These are phyloP conservation scores for Pichia inconspicua DNA, from an alignment of 1,139 yeast species.

Conservation along the genomic window DNA sequence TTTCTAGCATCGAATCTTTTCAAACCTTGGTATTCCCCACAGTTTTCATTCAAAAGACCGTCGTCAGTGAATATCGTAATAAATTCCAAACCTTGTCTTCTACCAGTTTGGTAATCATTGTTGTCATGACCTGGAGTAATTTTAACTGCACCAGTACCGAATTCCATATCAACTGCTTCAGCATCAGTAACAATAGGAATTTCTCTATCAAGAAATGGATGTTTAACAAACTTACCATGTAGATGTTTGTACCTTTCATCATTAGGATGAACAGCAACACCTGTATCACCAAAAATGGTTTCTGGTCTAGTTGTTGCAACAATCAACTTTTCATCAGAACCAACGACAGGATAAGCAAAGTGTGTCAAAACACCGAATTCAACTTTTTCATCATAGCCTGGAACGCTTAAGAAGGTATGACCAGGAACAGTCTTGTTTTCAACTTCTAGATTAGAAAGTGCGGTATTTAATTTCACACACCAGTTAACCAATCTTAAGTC, in stretches of 20 bases:
- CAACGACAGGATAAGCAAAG: slow-evolving; percentile 84
- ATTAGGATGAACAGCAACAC: slow-evolving; percentile 93
- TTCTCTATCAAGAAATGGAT: slow-evolving; percentile 81
- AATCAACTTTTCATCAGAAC: slow-evolving; percentile 77
- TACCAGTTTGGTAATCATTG: slow-evolving; percentile 94
- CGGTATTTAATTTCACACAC: slow-evolving; percentile 92
- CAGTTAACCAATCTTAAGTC: slow-evolving; percentile 91
- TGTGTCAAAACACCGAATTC: slow-evolving; percentile 96
- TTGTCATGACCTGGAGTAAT: slow-evolving; percentile 98
- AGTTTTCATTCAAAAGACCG: slow-evolving; percentile 81
- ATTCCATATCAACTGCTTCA: slow-evolving; percentile 97
- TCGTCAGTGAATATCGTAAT: slow-evolving; percentile 88
- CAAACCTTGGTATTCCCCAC: slow-evolving; percentile 89
- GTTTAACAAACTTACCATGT: slow-evolving; percentile 86
- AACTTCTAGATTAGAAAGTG: slow-evolving; percentile 91
- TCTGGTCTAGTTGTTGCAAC: slow-evolving; percentile 99
- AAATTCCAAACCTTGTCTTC: slow-evolving; percentile 82
- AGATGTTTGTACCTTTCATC: slow-evolving; percentile 88
- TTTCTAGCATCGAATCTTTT: slow-evolving; percentile 93
- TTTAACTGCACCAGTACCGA: slow-evolving; percentile 99
- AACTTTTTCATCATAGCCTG: slow-evolving; percentile 82
- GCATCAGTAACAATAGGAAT: slow-evolving; percentile 83
- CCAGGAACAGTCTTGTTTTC: slow-evolving; percentile 86
- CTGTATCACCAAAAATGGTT: slow-evolving; percentile 96
- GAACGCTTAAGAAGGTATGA: slow-evolving; percentile 72